Percentiles rank a stretch among this genome's conserved stretches.
phyloP scores from a whole-genome alignment of 176 grass and related monocot species.

The Triticum urartu region DNA sequence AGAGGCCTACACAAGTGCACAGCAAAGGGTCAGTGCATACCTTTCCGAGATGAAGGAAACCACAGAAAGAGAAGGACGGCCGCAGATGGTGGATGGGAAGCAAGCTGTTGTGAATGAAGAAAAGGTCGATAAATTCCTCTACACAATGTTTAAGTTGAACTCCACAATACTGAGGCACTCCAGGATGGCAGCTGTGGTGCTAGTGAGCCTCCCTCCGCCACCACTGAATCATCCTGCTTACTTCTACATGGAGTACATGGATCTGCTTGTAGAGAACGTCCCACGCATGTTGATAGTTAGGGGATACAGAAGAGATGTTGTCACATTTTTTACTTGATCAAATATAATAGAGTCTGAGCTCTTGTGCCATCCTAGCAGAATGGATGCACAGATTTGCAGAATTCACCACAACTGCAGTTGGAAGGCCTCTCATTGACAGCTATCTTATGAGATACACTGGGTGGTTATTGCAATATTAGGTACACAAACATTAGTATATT shows the following conservation, averaged over 20 bases:
- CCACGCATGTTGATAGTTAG: conserved; percentile 94
- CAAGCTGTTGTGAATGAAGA: conserved; percentile 73
- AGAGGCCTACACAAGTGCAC: conserved; percentile 79
- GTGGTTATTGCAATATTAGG: not conserved
- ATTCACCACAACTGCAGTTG: conserved; percentile 11
- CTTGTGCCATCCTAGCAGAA: conserved; percentile 23
- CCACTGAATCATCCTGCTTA: conserved; percentile 80
- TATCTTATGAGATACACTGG: conserved; percentile 6
- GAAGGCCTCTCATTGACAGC: conserved; percentile 24
- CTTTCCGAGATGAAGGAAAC: conserved; percentile 82
- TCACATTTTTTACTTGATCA: conserved; percentile 86
- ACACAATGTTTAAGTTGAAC: conserved; percentile 88
- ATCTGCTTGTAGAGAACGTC: conserved; percentile 93
- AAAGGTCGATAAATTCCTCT: conserved; percentile 89
- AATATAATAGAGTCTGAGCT: conserved; percentile 1
- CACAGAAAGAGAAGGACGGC: conserved; percentile 49
- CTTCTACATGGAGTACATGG: conserved; percentile 99
- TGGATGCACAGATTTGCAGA: conserved; percentile 29
- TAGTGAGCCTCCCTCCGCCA: conserved; percentile 87
- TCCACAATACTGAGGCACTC: conserved; percentile 91
- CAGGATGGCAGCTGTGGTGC: conserved; percentile 87
- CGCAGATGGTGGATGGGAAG: conserved; percentile 67
- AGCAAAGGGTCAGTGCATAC: conserved; percentile 59
- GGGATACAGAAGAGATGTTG: conserved; percentile 93
- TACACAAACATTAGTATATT: not conserved